Conservation (phyloP, 1,284 basidiomycete genomes). For the Termitomyces sp. region DNA sequence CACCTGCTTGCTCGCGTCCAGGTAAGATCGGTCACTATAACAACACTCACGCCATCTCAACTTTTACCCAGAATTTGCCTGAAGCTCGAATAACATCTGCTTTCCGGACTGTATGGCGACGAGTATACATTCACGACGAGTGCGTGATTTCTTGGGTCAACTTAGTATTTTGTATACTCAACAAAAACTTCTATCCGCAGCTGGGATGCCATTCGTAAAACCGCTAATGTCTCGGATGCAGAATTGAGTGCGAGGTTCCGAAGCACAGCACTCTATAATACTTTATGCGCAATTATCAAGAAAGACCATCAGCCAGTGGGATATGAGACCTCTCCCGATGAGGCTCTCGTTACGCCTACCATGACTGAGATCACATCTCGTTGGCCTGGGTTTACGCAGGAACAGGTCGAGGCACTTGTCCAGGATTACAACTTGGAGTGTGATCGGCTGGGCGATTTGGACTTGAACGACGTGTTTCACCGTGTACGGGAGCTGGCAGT, state of each 20-base stretch:
- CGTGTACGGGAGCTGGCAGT: slow-evolving; percentile 56
- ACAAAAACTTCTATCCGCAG: slow-evolving; percentile 31
- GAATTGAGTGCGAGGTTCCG: slow-evolving; percentile 63
- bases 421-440: slow-evolving; percentile 59
- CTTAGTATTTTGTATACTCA: background rate
- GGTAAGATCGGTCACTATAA: slow-evolving; percentile 30
- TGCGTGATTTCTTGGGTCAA: slow-evolving; percentile 26
- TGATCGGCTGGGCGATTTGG: slow-evolving; percentile 47
- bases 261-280: slow-evolving; percentile 64
- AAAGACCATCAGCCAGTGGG: slow-evolving; percentile 39
- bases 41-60: background rate
- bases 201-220: slow-evolving; percentile 67
- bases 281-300: slow-evolving; percentile 46
- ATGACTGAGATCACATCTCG: slow-evolving; percentile 55
- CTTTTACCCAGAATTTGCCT: slow-evolving; percentile 50
- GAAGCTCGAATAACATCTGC: slow-evolving; percentile 64
- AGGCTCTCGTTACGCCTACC: slow-evolving; percentile 50
- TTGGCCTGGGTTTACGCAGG: slow-evolving; percentile 64
- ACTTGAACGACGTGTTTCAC: slow-evolving; percentile 53
- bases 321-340: slow-evolving; percentile 47
- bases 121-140: slow-evolving; percentile 87
- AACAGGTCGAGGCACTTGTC: slow-evolving; percentile 52
- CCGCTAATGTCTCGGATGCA: slow-evolving; percentile 63
- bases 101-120: slow-evolving; percentile 76
- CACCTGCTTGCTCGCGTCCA: slow-evolving; percentile 52